These are phyloP conservation scores for Fusarium oligoseptatum DNA, from an alignment of 2,329 filamentous ascomycete species.

Conservation along the genomic window DNA sequence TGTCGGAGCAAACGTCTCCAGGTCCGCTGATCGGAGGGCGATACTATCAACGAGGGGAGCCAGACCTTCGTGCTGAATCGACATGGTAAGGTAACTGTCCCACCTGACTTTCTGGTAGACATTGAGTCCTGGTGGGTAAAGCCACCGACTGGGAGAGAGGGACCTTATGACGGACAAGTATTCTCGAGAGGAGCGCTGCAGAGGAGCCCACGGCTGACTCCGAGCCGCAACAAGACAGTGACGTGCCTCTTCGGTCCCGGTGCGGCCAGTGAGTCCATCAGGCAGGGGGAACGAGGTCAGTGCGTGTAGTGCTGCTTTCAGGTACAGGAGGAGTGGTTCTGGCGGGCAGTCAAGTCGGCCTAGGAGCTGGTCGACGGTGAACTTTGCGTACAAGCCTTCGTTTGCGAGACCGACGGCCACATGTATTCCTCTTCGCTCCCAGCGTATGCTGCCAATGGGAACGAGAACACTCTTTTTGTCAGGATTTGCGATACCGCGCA, in stretches of 20 bases:
- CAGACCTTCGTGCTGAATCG: constrained; percentile 56
- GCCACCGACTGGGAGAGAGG: constrained; percentile 50
- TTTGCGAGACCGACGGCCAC: constrained; percentile 53
- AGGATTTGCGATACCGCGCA: constrained; percentile 53
- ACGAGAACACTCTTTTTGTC: constrained; percentile 65
- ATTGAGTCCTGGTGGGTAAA: constrained; percentile 53
- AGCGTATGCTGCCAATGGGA: constrained; percentile 58
- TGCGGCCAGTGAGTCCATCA: constrained; percentile 69
- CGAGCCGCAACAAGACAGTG: constrained; percentile 62
- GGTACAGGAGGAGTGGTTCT: constrained; percentile 67
- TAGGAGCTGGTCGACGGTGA: constrained; percentile 66
- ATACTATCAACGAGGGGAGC: constrained; percentile 48
- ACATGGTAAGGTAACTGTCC: constrained; percentile 48
- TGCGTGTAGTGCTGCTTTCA: constrained; percentile 71
- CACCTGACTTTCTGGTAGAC: constrained; percentile 54
- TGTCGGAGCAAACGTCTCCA: constrained; percentile 40
- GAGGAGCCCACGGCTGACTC: constrained; percentile 63
- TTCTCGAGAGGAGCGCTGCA: constrained; percentile 28
- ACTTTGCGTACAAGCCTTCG: constrained; percentile 60
- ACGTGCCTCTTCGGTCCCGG: constrained; percentile 72
- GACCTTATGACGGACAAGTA: constrained; percentile 16
- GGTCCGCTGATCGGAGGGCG: constrained; percentile 46
- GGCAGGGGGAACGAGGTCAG: constrained; percentile 69
- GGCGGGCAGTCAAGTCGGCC: constrained; percentile 68
- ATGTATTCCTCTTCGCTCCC: constrained; percentile 55